Base-by-base conservation (phyloP, 2,329 filamentous ascomycete species). In the Celoporthe dispersa region DNA sequence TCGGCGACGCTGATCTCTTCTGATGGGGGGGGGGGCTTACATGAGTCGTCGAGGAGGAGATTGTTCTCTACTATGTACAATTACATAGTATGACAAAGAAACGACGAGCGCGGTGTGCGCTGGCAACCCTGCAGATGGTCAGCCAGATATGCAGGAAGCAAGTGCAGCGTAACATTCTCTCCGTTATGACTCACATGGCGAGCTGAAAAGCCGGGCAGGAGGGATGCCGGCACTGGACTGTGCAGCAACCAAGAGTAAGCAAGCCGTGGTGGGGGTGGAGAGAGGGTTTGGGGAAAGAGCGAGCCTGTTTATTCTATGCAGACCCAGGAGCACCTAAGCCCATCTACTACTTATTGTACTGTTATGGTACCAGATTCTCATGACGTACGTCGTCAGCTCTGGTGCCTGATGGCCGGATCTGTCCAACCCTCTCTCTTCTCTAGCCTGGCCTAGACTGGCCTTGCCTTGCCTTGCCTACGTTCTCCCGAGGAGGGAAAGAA, bases 141-240 rank as follows among this genome's bases (percentile, higher is more conserved):
- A 51, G 48, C n/a, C n/a, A n/a, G 48, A n/a, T 22, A 33, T 57
- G 57, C 55, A 59, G 55, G 31, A 59, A n/a, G 55, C 31, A 59
- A 35, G 3, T 35, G 57, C 57, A 37, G 33, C 19, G 31, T 33
- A 60, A 25, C 22, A n/a, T 31, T 60, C 22, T 60, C 22, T 22
- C 33, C 19, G 33, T n/a, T 60, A 60, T 60, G 57, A 60, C 57
- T 60, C 57, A 60, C 57, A 33, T 37, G 31, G 57, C 57, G 57
- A 60, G 57, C 57, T 60, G 57, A 37, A 11, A 22, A 33, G 31
- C 33, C 12, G 57, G 57, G 28, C 33, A 33, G 57, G 33, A 1
- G 28, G 28, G 11, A 57, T 31, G 53, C 28, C 53, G 57, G 33
- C 57, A 37, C 31, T 60, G 57, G 33, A n/a, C 55, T 60, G 28